Evolutionary conservation across 345 rosid genomes (phyloP).

Genomic region (Eucalyptus rudis): DNA sequence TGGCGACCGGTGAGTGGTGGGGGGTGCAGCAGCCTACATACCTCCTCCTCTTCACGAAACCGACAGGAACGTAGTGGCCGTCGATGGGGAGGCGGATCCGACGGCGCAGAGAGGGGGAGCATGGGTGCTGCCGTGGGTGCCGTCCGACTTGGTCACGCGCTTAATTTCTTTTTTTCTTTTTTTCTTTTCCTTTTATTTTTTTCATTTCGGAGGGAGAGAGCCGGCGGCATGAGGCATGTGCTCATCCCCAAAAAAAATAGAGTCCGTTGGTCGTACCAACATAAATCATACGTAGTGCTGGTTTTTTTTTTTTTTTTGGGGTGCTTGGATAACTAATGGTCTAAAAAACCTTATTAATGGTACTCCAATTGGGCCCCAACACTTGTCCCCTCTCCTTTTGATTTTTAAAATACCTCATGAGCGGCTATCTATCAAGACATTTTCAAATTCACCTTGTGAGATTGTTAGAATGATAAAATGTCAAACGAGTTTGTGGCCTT

Average conservation of each 20-base stretch:
- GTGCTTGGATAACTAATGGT: neutral
- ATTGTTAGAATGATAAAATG: no score
- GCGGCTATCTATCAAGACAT: neutral
- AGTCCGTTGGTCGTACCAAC: neutral
- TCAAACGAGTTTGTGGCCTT: neutral
- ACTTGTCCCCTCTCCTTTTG: neutral
- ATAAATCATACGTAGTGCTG: neutral
- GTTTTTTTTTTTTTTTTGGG: neutral
- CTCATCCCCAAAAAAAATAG: neutral
- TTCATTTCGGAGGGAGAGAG: neutral
- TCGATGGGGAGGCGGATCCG: neutral
- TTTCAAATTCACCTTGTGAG: neutral
- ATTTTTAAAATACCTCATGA: neutral
- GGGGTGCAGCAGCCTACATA: neutral
- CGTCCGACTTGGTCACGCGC: neutral
- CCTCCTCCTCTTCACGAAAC: neutral
- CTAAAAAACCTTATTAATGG: neutral
- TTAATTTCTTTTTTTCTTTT: accelerated
- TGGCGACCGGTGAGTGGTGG: neutral
- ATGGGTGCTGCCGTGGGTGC: neutral
- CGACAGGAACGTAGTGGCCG: neutral
- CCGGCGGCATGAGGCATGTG: neutral
- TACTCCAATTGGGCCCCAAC: neutral
- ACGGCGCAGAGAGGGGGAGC: neutral
- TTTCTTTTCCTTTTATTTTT: accelerated